Conservation (phyloP, 768 basidiomycete species). For the Coprinopsis marcescibilis region DNA sequence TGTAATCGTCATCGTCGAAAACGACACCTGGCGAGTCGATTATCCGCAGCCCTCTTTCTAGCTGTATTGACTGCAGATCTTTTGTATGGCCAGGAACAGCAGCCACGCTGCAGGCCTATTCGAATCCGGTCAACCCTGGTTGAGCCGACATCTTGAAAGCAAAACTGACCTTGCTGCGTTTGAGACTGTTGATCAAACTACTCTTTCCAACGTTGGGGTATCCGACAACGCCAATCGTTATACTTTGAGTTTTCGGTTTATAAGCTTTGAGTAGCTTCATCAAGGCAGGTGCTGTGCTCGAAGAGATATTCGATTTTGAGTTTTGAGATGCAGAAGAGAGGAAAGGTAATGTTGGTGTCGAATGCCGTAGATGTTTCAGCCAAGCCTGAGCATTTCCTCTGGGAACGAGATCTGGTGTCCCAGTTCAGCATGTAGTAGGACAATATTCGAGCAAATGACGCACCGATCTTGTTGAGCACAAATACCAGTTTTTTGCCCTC, state of each 20-base stretch:
- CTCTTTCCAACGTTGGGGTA: constrained; percentile 99
- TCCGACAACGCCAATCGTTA: constrained; percentile 89
- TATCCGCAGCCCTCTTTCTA: constrained; percentile 89
- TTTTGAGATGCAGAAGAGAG: constrained; percentile 70
- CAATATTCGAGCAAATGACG: constrained; percentile 25
- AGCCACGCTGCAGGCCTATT: constrained; percentile 85
- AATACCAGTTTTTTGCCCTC: constrained; percentile 92
- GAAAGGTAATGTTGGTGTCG: constrained; percentile 91
- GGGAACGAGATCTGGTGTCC: constrained; percentile 92
- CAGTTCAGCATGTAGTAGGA: too few relatives aligned
- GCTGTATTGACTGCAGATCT: constrained; percentile 82
- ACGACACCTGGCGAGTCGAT: constrained; percentile 98
- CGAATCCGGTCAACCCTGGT: neutral
- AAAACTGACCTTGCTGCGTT: constrained; percentile 64
- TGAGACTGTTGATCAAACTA: constrained; percentile 88
- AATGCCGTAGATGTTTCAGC: constrained; percentile 87
- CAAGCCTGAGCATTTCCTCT: constrained; percentile 83
- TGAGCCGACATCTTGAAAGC: neutral
- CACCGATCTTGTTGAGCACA: constrained; percentile 96
- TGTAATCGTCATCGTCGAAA: constrained; percentile 70
- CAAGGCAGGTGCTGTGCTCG: constrained; percentile 68
- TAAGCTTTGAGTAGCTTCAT: constrained; percentile 81
- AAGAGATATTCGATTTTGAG: constrained; percentile 78
- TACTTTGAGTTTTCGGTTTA: constrained; percentile 62
- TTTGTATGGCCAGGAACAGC: constrained; percentile 94